A percentile compares a stretch with the other conserved stretches of the same genome.
These are phyloP conservation scores for Aspergillus nomiae DNA, from an alignment of 2,329 filamentous ascomycete genomes.

Conservation along the genomic window DNA sequence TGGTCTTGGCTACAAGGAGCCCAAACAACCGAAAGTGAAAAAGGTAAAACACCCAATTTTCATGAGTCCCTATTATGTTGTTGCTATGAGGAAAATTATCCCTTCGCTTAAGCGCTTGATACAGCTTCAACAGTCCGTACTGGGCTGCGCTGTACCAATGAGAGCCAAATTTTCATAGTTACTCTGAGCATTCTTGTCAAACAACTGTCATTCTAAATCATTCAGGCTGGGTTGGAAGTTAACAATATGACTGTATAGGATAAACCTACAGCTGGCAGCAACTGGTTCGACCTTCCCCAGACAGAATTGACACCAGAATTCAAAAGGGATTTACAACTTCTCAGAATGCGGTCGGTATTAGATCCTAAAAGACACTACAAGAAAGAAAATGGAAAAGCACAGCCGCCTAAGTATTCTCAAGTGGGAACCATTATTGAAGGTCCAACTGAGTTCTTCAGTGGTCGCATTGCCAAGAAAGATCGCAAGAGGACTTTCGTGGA, in stretches of 20 bases:
- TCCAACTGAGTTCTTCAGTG: slow-evolving; percentile 82
- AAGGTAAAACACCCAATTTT: slow-evolving; percentile 51
- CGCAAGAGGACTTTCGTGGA: slow-evolving; percentile 84
- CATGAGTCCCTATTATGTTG: slow-evolving; percentile 5
- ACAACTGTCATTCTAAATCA: slow-evolving; percentile 22
- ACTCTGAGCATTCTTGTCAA: slow-evolving; percentile 59
- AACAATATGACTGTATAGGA: slow-evolving; percentile 36
- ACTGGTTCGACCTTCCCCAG: slow-evolving; percentile 87
- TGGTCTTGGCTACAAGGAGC: not conserved
- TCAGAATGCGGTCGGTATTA: slow-evolving; percentile 85
- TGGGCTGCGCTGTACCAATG: slow-evolving; percentile 75
- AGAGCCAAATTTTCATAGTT: slow-evolving; percentile 71
- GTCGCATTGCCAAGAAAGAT: slow-evolving; percentile 81
- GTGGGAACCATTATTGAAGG: slow-evolving; percentile 87
- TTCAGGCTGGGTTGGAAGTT: slow-evolving; percentile 6
- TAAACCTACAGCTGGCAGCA: slow-evolving; percentile 70
- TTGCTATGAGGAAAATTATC: slow-evolving; percentile 75
- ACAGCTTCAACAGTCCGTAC: slow-evolving; percentile 73
- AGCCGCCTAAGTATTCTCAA: slow-evolving; percentile 80
- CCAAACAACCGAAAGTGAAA: slow-evolving; percentile 28
- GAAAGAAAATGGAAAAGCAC: slow-evolving; percentile 72
- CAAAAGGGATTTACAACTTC: slow-evolving; percentile 83
- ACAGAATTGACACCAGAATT: slow-evolving; percentile 82
- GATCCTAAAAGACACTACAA: slow-evolving; percentile 91
- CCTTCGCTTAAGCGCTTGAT: slow-evolving; percentile 67